Base-by-base conservation (phyloP, 75 land plant species). In the Isoetes taiwanensis region DNA sequence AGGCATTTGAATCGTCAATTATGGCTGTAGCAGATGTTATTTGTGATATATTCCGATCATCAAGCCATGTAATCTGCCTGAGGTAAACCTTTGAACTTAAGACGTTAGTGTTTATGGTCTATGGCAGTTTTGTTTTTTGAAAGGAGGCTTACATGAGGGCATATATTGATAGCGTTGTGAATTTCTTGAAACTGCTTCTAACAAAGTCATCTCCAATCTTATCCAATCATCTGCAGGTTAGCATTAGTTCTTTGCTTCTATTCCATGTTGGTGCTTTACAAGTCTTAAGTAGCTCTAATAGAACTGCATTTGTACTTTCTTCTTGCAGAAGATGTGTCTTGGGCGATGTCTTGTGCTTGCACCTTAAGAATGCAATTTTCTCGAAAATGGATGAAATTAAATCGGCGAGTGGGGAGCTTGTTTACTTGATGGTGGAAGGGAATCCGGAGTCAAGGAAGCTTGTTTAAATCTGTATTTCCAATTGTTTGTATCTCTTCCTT, bases 391-490 rank as follows among this genome's bases (percentile, higher is more conserved):
- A 72, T 2, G 53, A 64, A 37, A 55, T 28, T 30, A 63, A 72
- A 41, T 55, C 28, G 24, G 34, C 54, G 43, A 75, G 78, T 43
- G 75, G 61, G 11, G 43, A 71, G 24, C 54, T 75, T 24, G 32
- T 75, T 37, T 66, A 43, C 59, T 53, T 70, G 17, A 61, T 71
- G 56, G 56, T 75, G 46, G 78, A 66, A 71, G 76, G 78, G 21
- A 66, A 65, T 48, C 32, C 31, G 24, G 75, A 42, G 16, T 61
- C 78, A 38, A 74, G 57, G 31, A 59, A 66, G 30, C 65, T 75
- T 26, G 53, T n/a, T 75, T 27, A 56, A 61, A n/a, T 66, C 52
- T 48, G 19, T 75, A 8, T 38, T 75, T 10, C 75, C 78, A 24
- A 71, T 65, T 73, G 77, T 75, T 28, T 28, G 40, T 0, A n/a